Conservation (phyloP, 805 yeast genomes). For the Danielia reshetovae region DNA sequence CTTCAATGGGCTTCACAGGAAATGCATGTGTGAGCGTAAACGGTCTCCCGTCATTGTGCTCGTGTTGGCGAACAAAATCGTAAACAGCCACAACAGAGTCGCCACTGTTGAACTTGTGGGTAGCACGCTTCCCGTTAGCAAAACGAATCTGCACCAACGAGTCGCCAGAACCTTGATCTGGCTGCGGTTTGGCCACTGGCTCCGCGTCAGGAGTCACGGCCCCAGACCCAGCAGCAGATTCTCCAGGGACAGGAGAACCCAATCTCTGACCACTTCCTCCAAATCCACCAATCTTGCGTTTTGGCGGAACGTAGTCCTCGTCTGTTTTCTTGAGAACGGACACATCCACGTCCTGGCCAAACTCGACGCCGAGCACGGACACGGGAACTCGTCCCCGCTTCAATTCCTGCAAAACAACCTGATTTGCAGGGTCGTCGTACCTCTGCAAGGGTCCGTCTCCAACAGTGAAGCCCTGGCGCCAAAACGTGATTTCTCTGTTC, state of each 20-base stretch:
- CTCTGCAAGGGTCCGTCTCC: conserved; percentile 85
- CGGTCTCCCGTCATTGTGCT: conserved; percentile 44
- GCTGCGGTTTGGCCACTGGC: conserved; percentile 9
- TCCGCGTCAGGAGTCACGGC: conserved; percentile 16
- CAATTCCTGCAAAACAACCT: conserved; percentile 70
- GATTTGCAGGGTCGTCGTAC: conserved; percentile 91
- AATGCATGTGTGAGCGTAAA: conserved; percentile 75
- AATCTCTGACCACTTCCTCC: conserved; percentile 77
- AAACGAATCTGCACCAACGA: conserved; percentile 76
- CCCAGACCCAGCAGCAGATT: conserved; percentile 28
- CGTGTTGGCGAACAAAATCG: conserved; percentile 54
- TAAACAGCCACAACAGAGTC: conserved; percentile 67
- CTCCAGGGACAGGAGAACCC: conserved; percentile 88
- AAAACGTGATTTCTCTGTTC: conserved; percentile 80
- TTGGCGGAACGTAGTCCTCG: conserved; percentile 75
- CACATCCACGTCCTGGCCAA: conserved; percentile 93
- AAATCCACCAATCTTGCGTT: conserved; percentile 60
- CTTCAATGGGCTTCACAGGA: conserved; percentile 72
- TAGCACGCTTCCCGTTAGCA: conserved; percentile 71
- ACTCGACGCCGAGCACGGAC: conserved; percentile 71
- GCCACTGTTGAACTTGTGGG: conserved; percentile 58
- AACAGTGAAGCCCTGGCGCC: conserved; percentile 95
- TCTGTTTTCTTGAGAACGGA: conserved; percentile 76
- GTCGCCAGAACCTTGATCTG: conserved; percentile 49
- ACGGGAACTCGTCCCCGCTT: conserved; percentile 91